Conservation (phyloP, 78 protist genomes). For the Tieghemostelium lacteum region DNA sequence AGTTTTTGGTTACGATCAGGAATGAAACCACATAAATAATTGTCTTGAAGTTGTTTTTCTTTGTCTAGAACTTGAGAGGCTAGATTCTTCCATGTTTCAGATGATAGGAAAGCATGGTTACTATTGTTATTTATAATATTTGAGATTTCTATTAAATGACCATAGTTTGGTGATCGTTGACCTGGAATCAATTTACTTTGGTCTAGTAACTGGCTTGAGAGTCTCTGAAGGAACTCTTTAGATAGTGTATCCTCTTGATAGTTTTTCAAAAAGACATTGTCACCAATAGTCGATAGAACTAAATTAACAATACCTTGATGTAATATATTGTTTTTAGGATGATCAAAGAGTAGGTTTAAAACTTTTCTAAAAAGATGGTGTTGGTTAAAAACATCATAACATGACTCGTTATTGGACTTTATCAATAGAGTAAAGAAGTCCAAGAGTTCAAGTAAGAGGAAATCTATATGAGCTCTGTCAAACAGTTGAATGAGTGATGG, state of each 20-base stretch:
- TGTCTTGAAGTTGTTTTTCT: slow-evolving; percentile 33
- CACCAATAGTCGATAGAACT: slow-evolving; percentile 19
- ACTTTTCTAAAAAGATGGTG: slow-evolving; percentile 9
- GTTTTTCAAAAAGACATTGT: background rate
- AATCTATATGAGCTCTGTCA: slow-evolving; percentile 52
- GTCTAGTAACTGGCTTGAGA: background rate
- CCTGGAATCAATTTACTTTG: slow-evolving; percentile 14
- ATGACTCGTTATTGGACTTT: slow-evolving; percentile 20
- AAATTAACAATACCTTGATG: slow-evolving; percentile 45
- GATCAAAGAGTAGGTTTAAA: slow-evolving; percentile 26
- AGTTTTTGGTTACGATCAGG: slow-evolving; percentile 47
- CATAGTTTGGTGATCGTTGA: slow-evolving; percentile 42
- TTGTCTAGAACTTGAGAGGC: slow-evolving; percentile 11
- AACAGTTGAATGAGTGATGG: slow-evolving; percentile 14
- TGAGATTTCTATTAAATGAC: slow-evolving; percentile 55
- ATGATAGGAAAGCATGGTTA: slow-evolving; percentile 17
- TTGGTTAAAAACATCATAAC: slow-evolving; percentile 37
- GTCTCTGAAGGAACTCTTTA: background rate
- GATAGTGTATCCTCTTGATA: background rate
- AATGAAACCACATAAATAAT: slow-evolving; percentile 41
- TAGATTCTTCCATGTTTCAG: slow-evolving; percentile 15
- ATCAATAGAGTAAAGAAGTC: slow-evolving; percentile 57
- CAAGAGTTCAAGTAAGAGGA: slow-evolving; percentile 26
- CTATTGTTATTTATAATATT: slow-evolving; percentile 7
- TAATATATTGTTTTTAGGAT: slow-evolving; percentile 32